Conservation (phyloP, 1,284 basidiomycete species). For the Moesziomyces globuligerus region DNA sequence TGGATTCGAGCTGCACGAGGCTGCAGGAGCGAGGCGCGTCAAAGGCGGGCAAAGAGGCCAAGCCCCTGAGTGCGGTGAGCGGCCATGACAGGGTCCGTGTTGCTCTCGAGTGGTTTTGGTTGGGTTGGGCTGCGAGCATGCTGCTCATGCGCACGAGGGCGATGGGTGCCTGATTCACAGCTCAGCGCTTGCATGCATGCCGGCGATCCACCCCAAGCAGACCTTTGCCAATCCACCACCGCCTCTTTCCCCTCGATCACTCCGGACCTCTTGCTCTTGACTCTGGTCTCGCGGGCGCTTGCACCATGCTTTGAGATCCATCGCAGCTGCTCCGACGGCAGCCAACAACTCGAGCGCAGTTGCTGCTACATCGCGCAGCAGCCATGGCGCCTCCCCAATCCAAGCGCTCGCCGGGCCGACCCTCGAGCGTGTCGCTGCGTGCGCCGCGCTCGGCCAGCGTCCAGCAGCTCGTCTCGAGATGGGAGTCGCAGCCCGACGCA, state of each 20-base stretch:
- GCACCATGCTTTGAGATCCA: not conserved
- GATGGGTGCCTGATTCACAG: too few species aligned
- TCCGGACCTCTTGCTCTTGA: too few species aligned
- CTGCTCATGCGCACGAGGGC: too few species aligned
- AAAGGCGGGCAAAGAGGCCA: not conserved
- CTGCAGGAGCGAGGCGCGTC: not conserved
- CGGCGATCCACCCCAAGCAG: too few species aligned
- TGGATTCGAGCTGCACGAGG: not conserved
- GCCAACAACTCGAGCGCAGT: too few species aligned
- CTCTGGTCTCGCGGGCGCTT: too few species aligned
- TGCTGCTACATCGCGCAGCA: not conserved
- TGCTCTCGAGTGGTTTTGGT: not conserved
- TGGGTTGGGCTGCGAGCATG: too few species aligned
- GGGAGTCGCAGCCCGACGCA: conserved; percentile 21
- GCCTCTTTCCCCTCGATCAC: too few species aligned
- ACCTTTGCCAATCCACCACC: too few species aligned
- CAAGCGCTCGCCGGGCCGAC: conserved; percentile 11
- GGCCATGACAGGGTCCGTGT: not conserved
- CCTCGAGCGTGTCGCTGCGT: conserved; percentile 27
- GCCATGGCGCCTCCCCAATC: conserved; percentile 19
- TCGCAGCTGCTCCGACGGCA: too few species aligned
- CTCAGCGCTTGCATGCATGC: too few species aligned
- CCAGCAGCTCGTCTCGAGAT: conserved; percentile 37
- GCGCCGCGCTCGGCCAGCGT: conserved; percentile 31
- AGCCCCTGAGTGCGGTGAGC: not conserved